Evolutionary conservation across 169 alveolate genomes (phyloP).

Genomic region (Miamiensis avidus): DNA sequence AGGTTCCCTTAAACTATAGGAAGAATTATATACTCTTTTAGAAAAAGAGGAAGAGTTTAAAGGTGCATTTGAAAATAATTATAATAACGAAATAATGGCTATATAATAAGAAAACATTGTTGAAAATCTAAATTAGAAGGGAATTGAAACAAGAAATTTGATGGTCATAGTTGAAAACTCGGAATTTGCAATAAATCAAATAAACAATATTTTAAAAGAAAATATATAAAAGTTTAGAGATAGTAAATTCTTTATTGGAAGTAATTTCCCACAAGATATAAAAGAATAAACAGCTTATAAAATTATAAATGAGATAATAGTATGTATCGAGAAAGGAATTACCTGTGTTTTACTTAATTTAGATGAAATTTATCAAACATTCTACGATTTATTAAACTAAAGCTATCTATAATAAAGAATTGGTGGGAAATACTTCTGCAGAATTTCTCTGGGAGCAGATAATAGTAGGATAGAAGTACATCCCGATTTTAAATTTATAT

Average conservation of each 20-base stretch:
- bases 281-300: constrained; percentile 49
- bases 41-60: background rate
- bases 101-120: no score
- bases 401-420: background rate
- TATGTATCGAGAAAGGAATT: constrained; percentile 63
- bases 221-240: background rate
- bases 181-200: background rate
- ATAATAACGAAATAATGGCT: no score
- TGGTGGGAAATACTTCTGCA: constrained; percentile 45
- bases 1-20: background rate
- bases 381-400: constrained; percentile 71
- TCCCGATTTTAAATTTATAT: constrained; percentile 49
- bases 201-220: background rate
- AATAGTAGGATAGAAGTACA: constrained; percentile 51
- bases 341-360: constrained; percentile 48
- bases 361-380: constrained; percentile 58
- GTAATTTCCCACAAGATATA: constrained; percentile 56
- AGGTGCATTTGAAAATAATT: background rate
- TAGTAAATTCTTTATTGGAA: constrained; percentile 50
- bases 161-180: background rate
- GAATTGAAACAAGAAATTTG: background rate
- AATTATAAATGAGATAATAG: constrained; percentile 50
- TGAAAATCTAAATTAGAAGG: background rate
- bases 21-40: no score
- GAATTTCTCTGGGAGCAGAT: constrained; percentile 54